A percentile compares a stretch with the other conserved stretches of the same genome.
Conservation (phyloP, 2,329 filamentous ascomycete species). For the Sordariomycetes sp. region DNA sequence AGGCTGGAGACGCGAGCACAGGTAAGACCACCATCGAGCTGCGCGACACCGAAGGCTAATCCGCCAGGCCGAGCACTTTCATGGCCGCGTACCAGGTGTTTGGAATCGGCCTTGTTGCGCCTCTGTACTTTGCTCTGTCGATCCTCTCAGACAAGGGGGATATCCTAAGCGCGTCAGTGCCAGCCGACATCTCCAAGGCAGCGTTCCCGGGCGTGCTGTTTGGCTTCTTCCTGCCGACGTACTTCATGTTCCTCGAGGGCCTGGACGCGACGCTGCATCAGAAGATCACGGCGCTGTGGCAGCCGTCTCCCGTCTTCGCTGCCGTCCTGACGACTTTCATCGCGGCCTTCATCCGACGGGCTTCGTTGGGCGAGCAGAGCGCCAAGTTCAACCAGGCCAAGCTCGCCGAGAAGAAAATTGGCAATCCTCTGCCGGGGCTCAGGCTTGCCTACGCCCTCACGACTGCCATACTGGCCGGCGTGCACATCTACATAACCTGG, state of each 20-base stretch:
- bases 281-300: conserved; percentile 1
- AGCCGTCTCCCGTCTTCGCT: not conserved
- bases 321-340: not conserved
- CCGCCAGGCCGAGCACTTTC: not conserved
- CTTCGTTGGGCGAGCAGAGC: not conserved
- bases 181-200: not conserved
- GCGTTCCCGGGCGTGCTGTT: not conserved
- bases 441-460: not conserved
- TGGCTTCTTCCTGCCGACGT: not conserved
- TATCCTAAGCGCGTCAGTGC: not conserved
- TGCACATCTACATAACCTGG: not conserved
- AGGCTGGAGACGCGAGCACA: not conserved
- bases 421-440: not conserved
- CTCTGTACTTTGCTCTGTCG: not conserved
- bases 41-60: not conserved
- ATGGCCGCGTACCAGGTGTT: not conserved
- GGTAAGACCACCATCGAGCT: not conserved
- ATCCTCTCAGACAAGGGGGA: conserved; percentile 1
- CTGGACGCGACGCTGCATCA: not conserved
- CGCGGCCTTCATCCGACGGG: not conserved
- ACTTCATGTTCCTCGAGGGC: not conserved
- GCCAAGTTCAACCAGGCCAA: not conserved
- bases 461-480: not conserved
- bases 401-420: not conserved
- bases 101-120: conserved; percentile 1